These are phyloP conservation scores for Globisporangium apiculatum DNA, from an alignment of 352 stramenopile species.

Conservation along the genomic window DNA sequence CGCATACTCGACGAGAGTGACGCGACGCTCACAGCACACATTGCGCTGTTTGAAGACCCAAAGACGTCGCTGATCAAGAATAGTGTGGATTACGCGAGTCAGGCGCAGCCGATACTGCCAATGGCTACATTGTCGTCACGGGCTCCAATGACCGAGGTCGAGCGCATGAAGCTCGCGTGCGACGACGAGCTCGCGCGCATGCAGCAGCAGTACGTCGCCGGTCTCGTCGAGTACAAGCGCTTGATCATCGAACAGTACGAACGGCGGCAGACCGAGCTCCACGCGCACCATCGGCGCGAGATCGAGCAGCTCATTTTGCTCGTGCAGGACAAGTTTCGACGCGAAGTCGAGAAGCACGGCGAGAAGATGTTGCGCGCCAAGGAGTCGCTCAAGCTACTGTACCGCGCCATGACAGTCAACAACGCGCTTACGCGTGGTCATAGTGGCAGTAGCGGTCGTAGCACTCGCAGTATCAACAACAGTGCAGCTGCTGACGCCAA, in stretches of 20 bases:
- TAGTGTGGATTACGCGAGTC: neutral
- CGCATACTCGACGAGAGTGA: slow-evolving; percentile 26
- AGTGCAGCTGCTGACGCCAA: neutral
- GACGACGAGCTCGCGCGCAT: slow-evolving; percentile 33
- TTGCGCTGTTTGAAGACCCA: slow-evolving; percentile 49
- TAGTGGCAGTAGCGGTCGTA: neutral
- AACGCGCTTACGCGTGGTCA: neutral
- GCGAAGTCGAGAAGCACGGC: slow-evolving; percentile 40
- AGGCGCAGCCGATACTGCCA: neutral
- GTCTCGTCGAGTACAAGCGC: slow-evolving; percentile 60
- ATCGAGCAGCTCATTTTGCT: slow-evolving; percentile 52
- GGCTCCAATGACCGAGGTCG: slow-evolving; percentile 28
- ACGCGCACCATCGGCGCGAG: slow-evolving; percentile 49
- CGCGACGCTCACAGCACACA: slow-evolving; percentile 26
- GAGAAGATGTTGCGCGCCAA: slow-evolving; percentile 46
- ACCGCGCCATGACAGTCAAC: slow-evolving; percentile 30
- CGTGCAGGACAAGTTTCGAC: slow-evolving; percentile 56
- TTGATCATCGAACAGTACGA: slow-evolving; percentile 70
- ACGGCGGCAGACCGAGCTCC: slow-evolving; percentile 43
- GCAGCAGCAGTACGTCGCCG: slow-evolving; percentile 52
- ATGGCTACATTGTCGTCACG: neutral
- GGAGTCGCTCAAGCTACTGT: slow-evolving; percentile 58
- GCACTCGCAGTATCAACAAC: neutral
- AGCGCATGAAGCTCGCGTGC: slow-evolving; percentile 27
- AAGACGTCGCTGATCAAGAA: slow-evolving; percentile 16